phyloP scores from a whole-genome alignment of 116 monocot species.

The Cymodocea nodosa region DNA sequence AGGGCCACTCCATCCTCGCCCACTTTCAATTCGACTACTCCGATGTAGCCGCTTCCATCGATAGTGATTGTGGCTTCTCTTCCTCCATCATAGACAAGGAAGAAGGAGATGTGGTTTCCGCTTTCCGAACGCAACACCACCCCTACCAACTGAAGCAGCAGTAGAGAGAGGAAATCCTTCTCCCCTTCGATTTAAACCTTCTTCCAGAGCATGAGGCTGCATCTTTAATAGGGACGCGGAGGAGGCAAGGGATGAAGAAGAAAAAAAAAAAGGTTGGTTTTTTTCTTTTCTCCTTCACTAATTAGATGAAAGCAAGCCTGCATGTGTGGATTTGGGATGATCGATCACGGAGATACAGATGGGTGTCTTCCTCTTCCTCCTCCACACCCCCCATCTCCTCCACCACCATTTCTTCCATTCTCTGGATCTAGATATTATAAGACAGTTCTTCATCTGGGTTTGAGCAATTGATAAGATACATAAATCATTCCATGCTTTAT shows the following conservation, averaged over 20 bases:
- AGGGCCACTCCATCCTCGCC: too few species aligned
- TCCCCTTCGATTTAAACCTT: slow-evolving; percentile 45
- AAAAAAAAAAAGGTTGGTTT: neutral
- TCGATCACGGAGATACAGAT: too few species aligned
- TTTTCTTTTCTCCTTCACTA: neutral
- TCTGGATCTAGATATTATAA: slow-evolving; percentile 5
- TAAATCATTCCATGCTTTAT: too few species aligned
- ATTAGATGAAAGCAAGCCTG: neutral
- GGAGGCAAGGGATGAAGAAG: too few species aligned
- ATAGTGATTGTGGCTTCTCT: slow-evolving; percentile 47
- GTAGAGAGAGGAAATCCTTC: neutral
- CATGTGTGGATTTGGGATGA: neutral
- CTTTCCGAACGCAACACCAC: neutral
- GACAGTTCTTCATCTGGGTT: neutral
- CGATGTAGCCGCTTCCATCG: too few species aligned
- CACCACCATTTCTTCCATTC: neutral
- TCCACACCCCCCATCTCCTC: too few species aligned
- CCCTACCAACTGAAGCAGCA: too few species aligned
- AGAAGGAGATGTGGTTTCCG: slow-evolving; percentile 11
- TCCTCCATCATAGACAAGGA: slow-evolving; percentile 33
- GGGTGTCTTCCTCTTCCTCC: too few species aligned
- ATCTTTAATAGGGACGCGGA: slow-evolving; percentile 20
- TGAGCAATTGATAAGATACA: neutral
- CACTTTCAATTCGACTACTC: too few species aligned
- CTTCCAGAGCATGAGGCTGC: slow-evolving; percentile 12